These are phyloP conservation scores for Globisporangium takayamanum DNA, from an alignment of 352 stramenopile species.

Conservation along the genomic window DNA sequence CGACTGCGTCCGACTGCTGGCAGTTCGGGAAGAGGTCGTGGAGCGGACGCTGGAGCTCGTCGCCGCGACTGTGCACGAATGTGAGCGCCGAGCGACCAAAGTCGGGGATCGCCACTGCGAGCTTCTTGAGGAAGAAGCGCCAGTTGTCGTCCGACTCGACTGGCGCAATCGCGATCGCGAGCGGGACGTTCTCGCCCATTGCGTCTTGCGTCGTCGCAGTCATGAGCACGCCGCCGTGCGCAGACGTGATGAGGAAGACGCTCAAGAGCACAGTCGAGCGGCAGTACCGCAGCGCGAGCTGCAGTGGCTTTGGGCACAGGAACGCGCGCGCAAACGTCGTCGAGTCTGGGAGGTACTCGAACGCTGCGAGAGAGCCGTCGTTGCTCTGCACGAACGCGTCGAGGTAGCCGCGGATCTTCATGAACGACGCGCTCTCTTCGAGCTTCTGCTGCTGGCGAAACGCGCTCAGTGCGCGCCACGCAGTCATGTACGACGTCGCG, in stretches of 20 bases:
- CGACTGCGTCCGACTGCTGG: constrained; percentile 50
- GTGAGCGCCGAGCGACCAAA: constrained; percentile 40
- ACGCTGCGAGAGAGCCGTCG: constrained; percentile 44
- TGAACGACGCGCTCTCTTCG: constrained; percentile 61
- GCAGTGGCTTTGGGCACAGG: constrained; percentile 57
- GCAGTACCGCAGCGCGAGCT: constrained; percentile 46
- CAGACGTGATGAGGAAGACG: constrained; percentile 61
- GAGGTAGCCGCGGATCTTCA: constrained; percentile 61
- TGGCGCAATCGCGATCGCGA: constrained; percentile 51
- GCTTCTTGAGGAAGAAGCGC: constrained; percentile 59
- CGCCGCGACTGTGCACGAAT: constrained; percentile 63
- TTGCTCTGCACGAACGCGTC: constrained; percentile 55
- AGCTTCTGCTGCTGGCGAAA: constrained; percentile 64
- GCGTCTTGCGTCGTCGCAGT: constrained; percentile 64
- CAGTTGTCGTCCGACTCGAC: constrained; percentile 52
- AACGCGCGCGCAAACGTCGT: constrained; percentile 58
- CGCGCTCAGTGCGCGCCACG: constrained; percentile 62
- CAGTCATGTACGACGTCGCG: constrained; percentile 73
- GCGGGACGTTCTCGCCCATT: constrained; percentile 68
- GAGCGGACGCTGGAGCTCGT: constrained; percentile 35
- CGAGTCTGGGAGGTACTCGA: constrained; percentile 44
- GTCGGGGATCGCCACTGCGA: constrained; percentile 50
- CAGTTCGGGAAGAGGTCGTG: constrained; percentile 45
- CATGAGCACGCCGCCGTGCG: constrained; percentile 63
- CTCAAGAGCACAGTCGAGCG: constrained; percentile 57